phyloP scores from a whole-genome alignment of 495 filamentous ascomycete genomes.

The Aspergillus conjunctus region DNA sequence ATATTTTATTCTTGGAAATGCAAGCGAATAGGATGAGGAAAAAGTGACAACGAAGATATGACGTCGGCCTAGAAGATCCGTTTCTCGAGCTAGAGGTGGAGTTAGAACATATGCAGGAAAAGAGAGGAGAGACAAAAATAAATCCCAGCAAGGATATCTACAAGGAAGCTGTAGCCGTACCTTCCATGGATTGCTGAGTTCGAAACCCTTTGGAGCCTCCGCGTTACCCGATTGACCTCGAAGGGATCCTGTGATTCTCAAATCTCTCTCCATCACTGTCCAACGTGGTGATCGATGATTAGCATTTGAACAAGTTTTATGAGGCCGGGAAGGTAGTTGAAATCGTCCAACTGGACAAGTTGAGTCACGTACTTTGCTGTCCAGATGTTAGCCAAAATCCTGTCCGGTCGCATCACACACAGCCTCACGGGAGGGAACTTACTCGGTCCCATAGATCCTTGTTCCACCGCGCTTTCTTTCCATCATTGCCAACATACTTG shows the following conservation, averaged over 20 bases:
- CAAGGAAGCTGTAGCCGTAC: slow-evolving; percentile 43
- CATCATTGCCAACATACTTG: slow-evolving; percentile 79
- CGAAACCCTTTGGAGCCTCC: slow-evolving; percentile 82
- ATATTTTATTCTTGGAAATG: slow-evolving; percentile 25
- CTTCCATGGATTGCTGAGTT: slow-evolving; percentile 95
- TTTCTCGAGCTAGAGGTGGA: slow-evolving; percentile 38
- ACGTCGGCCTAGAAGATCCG: slow-evolving; percentile 39
- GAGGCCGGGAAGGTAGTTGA: background rate
- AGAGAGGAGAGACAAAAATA: background rate
- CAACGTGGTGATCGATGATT: slow-evolving; percentile 19
- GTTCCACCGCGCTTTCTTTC: slow-evolving; percentile 81
- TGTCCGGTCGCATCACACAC: slow-evolving; percentile 25
- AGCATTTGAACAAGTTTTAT: slow-evolving; percentile 1
- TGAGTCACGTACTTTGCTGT: slow-evolving; percentile 71
- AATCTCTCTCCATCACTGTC: slow-evolving; percentile 95
- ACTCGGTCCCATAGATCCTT: slow-evolving; percentile 93
- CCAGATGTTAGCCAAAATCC: slow-evolving; percentile 41
- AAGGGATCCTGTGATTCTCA: slow-evolving; percentile 79
- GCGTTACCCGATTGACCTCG: slow-evolving; percentile 85
- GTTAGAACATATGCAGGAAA: slow-evolving; percentile 20
- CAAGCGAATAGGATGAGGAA: slow-evolving; percentile 19
- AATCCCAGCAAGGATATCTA: background rate
- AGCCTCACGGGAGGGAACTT: slow-evolving; percentile 37
- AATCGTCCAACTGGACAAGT: slow-evolving; percentile 4
- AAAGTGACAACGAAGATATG: slow-evolving; percentile 12